A percentile compares a stretch with the other conserved stretches of the same genome.
These are phyloP conservation scores for Calonectria multiphialidica DNA, from an alignment of 2,329 filamentous ascomycete species.

Conservation along the genomic window DNA sequence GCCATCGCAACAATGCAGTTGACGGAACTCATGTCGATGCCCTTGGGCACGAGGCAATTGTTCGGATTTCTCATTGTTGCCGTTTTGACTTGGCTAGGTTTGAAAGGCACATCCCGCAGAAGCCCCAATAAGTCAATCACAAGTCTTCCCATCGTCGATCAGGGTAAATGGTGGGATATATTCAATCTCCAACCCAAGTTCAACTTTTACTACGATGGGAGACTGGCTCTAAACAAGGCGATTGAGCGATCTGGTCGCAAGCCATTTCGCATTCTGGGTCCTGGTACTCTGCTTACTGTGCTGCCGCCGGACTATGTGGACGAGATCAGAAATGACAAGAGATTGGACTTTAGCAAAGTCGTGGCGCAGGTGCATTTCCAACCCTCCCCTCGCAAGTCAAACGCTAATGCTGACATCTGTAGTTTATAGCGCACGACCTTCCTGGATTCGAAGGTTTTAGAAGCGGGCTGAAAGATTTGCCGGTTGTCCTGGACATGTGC, in stretches of 20 bases:
- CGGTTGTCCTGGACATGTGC: constrained; percentile 1
- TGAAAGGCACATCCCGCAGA: neutral
- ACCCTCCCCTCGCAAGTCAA: neutral
- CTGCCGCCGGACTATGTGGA: neutral
- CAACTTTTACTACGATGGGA: neutral
- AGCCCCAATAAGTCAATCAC: neutral
- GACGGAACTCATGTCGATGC: neutral
- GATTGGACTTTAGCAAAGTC: neutral
- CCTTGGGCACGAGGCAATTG: neutral
- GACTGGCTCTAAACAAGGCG: neutral
- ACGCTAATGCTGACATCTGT: neutral
- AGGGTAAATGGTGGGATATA: constrained; percentile 2
- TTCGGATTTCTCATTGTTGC: neutral
- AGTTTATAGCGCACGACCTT: constrained; percentile 2
- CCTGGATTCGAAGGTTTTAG: neutral
- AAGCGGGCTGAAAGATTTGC: neutral
- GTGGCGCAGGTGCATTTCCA: neutral
- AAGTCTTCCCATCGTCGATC: neutral
- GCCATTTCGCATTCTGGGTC: neutral
- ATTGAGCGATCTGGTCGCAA: neutral
- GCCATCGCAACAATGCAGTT: neutral
- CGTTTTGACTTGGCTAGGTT: neutral
- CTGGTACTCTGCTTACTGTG: neutral
- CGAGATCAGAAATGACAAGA: constrained; percentile 7
- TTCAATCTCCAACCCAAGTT: constrained; percentile 9